Conservation (phyloP, 2,329 filamentous ascomycete species). For the Aspergillus fischeri region DNA sequence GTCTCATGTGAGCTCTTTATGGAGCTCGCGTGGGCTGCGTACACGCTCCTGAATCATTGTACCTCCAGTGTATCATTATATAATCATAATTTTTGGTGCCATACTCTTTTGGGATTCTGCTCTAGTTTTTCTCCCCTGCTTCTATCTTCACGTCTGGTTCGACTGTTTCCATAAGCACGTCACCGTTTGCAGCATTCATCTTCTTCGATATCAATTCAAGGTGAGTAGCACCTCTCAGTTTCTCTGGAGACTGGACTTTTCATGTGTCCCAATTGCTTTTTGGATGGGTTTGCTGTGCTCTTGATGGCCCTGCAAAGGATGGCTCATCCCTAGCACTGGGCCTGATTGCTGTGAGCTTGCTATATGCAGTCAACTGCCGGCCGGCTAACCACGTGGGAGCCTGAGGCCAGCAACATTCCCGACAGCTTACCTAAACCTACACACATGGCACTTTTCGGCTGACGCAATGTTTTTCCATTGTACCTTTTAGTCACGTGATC, state of each 20-base stretch:
- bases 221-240: neutral
- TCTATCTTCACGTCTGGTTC: constrained; percentile 8
- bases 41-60: neutral
- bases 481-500: neutral
- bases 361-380: neutral
- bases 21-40: too few relatives aligned
- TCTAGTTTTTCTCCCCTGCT: constrained; percentile 9
- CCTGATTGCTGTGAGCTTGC: neutral
- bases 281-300: constrained; percentile 5
- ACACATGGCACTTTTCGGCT: constrained; percentile 11
- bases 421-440: constrained; percentile 8
- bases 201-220: neutral
- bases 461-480: constrained; percentile 9
- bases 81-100: constrained; percentile 7
- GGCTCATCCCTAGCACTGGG: neutral
- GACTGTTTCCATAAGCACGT: neutral
- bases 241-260: neutral
- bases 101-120: constrained; percentile 5
- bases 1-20: too few relatives aligned
- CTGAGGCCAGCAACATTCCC: constrained; percentile 6
- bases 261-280: neutral
- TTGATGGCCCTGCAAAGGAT: neutral
- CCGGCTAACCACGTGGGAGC: constrained; percentile 3
- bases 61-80: neutral
- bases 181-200: neutral